Evolutionary conservation across 2,329 filamentous ascomycete species (phyloP), one percentile per base, ranked within the genome.

Genomic region (Neopestalotiopsis rosae): DNA sequence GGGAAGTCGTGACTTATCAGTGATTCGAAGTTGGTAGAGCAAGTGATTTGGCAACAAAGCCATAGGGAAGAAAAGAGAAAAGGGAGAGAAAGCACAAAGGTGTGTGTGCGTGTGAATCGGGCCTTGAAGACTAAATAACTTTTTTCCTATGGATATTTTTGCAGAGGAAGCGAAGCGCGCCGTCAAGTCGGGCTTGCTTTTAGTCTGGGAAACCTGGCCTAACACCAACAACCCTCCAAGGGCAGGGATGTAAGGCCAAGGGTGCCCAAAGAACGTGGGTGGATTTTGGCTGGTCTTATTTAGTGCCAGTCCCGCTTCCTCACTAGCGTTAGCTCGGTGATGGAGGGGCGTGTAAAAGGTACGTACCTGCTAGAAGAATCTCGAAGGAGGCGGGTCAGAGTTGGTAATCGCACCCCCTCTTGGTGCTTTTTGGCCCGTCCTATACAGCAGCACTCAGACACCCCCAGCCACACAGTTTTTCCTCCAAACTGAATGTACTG

Each of bases 1-100:
- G 34, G 28, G 52, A 65, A 49, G 38, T 30, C 34, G 34, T 58
- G 61, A 30, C 65, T 67, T 63, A 67, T 68, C 69, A 71, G 67
- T 72, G 72, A 58, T 62, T 52, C 40, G 42, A 28, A 66, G 42
- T 52, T 73, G 71, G 72, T 69, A 40, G 70, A 52, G 20, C 17
- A 73, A 73, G 32, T 70, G 68, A 68, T 65, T 77, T 78, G 76
- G 77, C 76, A 69, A 70, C 45, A 68, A 76, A 74, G 76, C 75
- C 76, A 77, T 75, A 75, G 69, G 74, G 74, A 71, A 68, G 73
- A 76, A 70, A 71, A 73, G 69, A 67, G 68, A 67, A 64, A 30
- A 42, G 24, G 71, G 72, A 69, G 68, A 69, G 64, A 61, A 34
- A 42, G 13, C 69, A 59, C 67, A 67, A 14, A 14, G 40, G 61